These are phyloP conservation scores for Cutaneotrichosporon cutaneum DNA, from an alignment of 1,284 basidiomycete species.

Conservation along the genomic window DNA sequence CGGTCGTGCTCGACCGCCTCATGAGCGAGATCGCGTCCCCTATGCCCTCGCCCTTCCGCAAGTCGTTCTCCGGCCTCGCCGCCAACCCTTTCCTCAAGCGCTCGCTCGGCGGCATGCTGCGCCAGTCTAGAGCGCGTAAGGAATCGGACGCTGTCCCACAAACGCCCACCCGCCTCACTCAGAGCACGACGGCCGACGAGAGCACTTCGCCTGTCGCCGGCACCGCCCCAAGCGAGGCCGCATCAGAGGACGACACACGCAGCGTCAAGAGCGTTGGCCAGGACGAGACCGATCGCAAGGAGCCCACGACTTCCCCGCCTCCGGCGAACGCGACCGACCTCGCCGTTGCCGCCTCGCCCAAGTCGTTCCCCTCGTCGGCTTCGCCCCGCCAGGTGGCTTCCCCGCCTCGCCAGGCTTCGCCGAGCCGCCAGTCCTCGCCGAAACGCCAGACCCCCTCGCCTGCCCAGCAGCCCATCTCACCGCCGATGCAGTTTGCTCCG, in stretches of 20 bases:
- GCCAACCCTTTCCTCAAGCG: slow-evolving; percentile 21
- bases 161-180: neutral
- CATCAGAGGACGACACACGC: neutral
- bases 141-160: neutral
- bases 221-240: neutral
- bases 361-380: neutral
- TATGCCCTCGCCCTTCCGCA: slow-evolving; percentile 4
- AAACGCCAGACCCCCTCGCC: neutral
- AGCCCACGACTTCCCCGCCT: neutral
- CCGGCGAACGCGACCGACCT: neutral
- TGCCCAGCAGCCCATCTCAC: neutral
- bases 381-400: neutral
- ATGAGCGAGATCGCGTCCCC: slow-evolving; percentile 4
- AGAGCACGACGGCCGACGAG: slow-evolving; percentile 5
- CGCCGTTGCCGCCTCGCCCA: neutral
- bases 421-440: neutral
- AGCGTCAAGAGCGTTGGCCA: neutral
- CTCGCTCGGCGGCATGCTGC: slow-evolving; percentile 13
- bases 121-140: neutral
- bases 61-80: slow-evolving; percentile 5
- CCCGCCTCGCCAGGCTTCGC: neutral
- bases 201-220: neutral
- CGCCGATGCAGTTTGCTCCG: neutral
- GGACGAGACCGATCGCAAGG: neutral
- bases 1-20: slow-evolving; percentile 2